These are phyloP conservation scores for Fusarium abutilonis DNA, from an alignment of 2,329 filamentous ascomycete species.

Conservation along the genomic window DNA sequence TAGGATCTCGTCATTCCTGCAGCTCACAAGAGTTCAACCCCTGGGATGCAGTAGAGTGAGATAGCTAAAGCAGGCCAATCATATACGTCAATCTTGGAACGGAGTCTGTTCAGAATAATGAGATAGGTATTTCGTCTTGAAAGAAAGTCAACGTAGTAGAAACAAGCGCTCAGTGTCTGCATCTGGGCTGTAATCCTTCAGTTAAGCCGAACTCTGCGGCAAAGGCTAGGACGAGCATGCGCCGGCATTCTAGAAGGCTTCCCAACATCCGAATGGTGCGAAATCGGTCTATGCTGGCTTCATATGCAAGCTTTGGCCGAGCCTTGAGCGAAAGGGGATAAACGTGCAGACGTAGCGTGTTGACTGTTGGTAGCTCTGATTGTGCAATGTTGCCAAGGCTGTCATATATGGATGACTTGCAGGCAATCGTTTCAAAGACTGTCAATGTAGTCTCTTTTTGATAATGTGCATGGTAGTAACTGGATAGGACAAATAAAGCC, in stretches of 20 bases:
- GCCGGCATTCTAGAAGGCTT: constrained; percentile 32
- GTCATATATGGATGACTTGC: constrained; percentile 6
- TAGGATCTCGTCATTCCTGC: constrained; percentile 43
- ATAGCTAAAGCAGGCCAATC: constrained; percentile 17
- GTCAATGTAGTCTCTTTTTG: background rate
- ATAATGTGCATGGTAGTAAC: background rate
- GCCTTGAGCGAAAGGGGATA: constrained; percentile 22
- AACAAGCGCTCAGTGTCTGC: constrained; percentile 12
- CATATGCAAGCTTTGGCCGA: constrained; percentile 30
- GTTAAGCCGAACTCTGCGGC: constrained; percentile 31
- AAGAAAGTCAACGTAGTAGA: background rate
- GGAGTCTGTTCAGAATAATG: background rate
- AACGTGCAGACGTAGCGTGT: constrained; percentile 32
- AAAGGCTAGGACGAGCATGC: constrained; percentile 13
- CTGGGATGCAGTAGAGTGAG: constrained; percentile 20
- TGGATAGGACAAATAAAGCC: background rate
- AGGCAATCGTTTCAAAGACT: constrained; percentile 2
- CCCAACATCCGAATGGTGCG: constrained; percentile 15
- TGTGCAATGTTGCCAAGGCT: constrained; percentile 18
- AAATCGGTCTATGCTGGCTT: constrained; percentile 23
- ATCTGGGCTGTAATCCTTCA: constrained; percentile 23
- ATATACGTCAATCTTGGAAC: background rate
- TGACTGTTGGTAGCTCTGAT: constrained; percentile 29
- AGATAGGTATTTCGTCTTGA: constrained; percentile 7
- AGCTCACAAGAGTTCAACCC: constrained; percentile 17